phyloP scores from a whole-genome alignment of 2,329 filamentous ascomycete species.

The Basipetospora chlamydospora region DNA sequence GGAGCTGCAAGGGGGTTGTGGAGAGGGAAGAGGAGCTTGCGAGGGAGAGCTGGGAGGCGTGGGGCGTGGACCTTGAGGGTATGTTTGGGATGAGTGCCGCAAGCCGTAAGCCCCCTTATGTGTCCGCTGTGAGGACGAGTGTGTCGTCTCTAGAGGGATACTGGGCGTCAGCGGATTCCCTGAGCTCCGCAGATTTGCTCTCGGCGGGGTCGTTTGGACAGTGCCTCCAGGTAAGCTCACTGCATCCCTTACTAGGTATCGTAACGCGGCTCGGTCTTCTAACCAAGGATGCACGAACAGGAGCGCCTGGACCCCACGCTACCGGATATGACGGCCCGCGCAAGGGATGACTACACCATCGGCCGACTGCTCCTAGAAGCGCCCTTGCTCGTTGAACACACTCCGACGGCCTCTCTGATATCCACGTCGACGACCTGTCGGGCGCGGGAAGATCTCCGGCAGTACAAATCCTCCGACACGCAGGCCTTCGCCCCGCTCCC shows the following conservation, averaged over 20 bases:
- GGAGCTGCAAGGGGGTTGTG: conserved; percentile 12
- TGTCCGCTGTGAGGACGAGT: neutral
- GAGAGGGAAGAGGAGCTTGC: conserved; percentile 47
- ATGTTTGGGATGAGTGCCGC: conserved; percentile 30
- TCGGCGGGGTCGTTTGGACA: conserved; percentile 31
- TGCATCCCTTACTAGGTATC: neutral
- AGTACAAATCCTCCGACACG: conserved; percentile 1
- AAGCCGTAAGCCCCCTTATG: too few species aligned
- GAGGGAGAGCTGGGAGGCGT: conserved; percentile 51
- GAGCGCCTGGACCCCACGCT: conserved; percentile 47
- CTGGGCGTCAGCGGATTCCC: conserved; percentile 37
- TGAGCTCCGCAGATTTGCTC: conserved; percentile 54
- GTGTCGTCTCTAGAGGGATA: conserved; percentile 30
- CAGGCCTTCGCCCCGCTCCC: conserved; percentile 8
- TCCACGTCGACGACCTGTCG: conserved; percentile 16
- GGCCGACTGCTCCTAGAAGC: conserved; percentile 34
- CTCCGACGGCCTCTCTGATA: conserved; percentile 10
- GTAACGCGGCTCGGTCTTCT: too few species aligned
- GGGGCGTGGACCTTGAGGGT: conserved; percentile 48
- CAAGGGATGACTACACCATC: conserved; percentile 34
- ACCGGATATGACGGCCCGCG: conserved; percentile 35
- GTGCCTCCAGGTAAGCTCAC: conserved; percentile 18
- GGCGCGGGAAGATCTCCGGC: conserved; percentile 13
- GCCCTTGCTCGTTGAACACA: conserved; percentile 11
- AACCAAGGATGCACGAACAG: too few species aligned